Evolutionary conservation across 2,329 filamentous ascomycete species (phyloP).

Genomic region (Graphium sp.): DNA sequence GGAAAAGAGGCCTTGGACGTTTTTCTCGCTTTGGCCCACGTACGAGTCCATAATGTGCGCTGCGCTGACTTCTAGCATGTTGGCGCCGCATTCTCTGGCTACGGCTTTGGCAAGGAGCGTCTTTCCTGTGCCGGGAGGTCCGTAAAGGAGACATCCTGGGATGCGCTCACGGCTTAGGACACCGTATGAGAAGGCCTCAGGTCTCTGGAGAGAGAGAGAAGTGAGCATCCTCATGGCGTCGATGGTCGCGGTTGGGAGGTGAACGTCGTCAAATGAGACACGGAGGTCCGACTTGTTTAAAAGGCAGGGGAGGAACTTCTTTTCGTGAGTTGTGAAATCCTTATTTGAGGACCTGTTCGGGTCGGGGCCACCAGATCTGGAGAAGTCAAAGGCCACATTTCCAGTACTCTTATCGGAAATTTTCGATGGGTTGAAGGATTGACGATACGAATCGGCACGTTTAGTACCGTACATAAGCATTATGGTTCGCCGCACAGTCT

Average conservation of each 20-base stretch:
- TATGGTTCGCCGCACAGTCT: too few species aligned
- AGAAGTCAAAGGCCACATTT: too few species aligned
- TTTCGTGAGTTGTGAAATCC: conserved; percentile 63
- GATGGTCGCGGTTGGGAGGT: conserved; percentile 66
- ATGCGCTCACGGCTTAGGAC: conserved; percentile 84
- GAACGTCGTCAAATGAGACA: conserved; percentile 77
- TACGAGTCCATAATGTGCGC: conserved; percentile 93
- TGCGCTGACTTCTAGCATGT: conserved; percentile 74
- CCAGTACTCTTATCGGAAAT: too few species aligned
- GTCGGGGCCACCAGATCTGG: conserved; percentile 10
- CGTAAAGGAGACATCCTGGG: conserved; percentile 74
- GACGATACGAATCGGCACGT: too few species aligned
- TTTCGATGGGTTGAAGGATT: too few species aligned
- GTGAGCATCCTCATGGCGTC: conserved; percentile 81
- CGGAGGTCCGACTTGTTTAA: conserved; percentile 68
- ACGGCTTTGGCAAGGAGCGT: conserved; percentile 54
- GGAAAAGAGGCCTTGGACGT: conserved; percentile 79
- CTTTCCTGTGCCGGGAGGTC: conserved; percentile 68
- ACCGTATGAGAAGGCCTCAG: conserved; percentile 92
- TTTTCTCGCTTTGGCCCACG: conserved; percentile 92
- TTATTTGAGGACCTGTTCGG: too few species aligned
- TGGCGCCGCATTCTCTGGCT: conserved; percentile 50
- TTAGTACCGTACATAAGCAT: too few species aligned
- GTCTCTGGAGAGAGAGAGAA: conserved; percentile 67
- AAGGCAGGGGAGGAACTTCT: conserved; percentile 65